Conservation (phyloP, 306 rosid genomes). For the Spatholobus suberectus region DNA sequence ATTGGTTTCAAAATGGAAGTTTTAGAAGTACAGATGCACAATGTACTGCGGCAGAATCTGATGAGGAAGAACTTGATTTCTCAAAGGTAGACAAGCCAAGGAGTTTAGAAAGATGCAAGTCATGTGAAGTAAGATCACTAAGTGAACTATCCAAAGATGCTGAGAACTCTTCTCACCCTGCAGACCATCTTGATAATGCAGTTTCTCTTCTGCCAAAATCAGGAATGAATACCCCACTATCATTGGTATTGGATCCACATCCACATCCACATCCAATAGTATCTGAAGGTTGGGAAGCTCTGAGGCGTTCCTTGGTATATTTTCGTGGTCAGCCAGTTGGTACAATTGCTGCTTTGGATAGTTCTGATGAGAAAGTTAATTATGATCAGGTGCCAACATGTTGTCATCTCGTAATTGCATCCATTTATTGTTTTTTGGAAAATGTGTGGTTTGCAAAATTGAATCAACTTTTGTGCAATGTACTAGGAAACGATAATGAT, state of each 20-base stretch:
- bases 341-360: constrained; percentile 78
- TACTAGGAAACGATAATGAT: background rate
- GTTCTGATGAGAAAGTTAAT: constrained; percentile 66
- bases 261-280: constrained; percentile 56
- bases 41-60: constrained; percentile 37
- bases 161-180: constrained; percentile 47
- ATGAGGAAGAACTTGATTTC: constrained; percentile 56
- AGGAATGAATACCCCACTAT: constrained; percentile 51
- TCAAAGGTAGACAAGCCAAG: constrained; percentile 60
- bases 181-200: constrained; percentile 46
- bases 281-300: constrained; percentile 71
- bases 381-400: constrained; percentile 52
- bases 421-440: background rate
- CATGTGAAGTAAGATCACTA: constrained; percentile 63
- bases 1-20: constrained; percentile 51
- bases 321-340: constrained; percentile 78
- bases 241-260: constrained; percentile 48
- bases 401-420: background rate
- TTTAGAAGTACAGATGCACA: constrained; percentile 30
- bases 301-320: constrained; percentile 70
- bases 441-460: background rate
- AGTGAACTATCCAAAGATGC: constrained; percentile 50
- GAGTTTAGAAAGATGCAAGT: constrained; percentile 59
- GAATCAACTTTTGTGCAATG: background rate
- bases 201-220: constrained; percentile 54